A percentile compares a stretch with the other conserved stretches of the same genome.
Evolutionary conservation across 2,329 filamentous ascomycete genomes (phyloP).

Genomic region (Herpotrichia juniperi): DNA sequence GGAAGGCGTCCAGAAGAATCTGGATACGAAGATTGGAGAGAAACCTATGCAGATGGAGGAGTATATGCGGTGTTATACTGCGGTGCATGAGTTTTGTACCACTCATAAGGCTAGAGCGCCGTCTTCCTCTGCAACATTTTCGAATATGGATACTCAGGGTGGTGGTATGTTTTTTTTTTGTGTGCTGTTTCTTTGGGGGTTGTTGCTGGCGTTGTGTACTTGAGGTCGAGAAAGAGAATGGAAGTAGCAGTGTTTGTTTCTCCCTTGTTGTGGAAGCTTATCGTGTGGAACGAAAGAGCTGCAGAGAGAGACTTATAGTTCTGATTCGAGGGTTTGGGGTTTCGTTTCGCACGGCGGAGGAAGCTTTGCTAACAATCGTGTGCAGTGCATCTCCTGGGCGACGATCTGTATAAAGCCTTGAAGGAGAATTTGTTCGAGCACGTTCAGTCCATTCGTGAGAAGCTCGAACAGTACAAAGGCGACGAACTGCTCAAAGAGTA

Average conservation of each 20-base stretch:
- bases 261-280: too few relatives aligned
- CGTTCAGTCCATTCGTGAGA: neutral
- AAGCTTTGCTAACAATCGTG: too few relatives aligned
- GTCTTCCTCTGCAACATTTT: neutral
- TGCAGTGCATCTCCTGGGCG: neutral
- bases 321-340: too few relatives aligned
- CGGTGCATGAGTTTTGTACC: neutral
- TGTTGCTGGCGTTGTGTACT: too few relatives aligned
- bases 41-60: neutral
- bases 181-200: neutral
- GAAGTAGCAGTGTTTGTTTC: too few relatives aligned
- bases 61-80: neutral
- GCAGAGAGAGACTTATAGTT: too few relatives aligned
- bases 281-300: too few relatives aligned
- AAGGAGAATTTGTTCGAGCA: neutral
- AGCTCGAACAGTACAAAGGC: neutral
- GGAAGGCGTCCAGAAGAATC: neutral
- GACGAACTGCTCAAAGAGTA: neutral
- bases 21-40: neutral
- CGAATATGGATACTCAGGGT: neutral
- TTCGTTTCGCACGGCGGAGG: too few relatives aligned
- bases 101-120: neutral
- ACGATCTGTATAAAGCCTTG: neutral
- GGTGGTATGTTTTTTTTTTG: neutral
- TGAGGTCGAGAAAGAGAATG: too few relatives aligned